Conservation (phyloP, 2,329 filamentous ascomycete species). For the Calonectria pteridis region DNA sequence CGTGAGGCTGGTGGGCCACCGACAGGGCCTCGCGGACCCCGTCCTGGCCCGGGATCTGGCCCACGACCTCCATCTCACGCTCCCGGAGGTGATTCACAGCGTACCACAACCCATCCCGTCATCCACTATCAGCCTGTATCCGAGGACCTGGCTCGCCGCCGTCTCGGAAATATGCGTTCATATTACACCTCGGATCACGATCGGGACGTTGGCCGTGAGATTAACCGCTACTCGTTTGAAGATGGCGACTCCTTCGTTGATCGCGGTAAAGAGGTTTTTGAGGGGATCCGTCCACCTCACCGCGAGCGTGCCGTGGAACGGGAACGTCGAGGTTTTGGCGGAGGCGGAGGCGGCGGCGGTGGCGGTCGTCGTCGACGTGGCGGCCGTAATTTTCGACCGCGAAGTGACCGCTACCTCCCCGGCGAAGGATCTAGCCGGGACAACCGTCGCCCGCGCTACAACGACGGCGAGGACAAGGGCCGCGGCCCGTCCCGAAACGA, state of each 20-base stretch:
- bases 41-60: constrained; percentile 48
- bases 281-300: constrained; percentile 72
- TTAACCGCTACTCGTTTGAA: constrained; percentile 81
- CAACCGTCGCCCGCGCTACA: constrained; percentile 38
- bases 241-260: constrained; percentile 76
- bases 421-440: constrained; percentile 37
- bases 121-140: constrained; percentile 70
- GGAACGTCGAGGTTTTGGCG: constrained; percentile 52
- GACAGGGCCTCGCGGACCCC: constrained; percentile 55
- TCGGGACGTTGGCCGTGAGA: constrained; percentile 60
- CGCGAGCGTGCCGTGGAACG: constrained; percentile 56
- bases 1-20: constrained; percentile 41
- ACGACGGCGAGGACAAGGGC: constrained; percentile 26
- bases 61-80: constrained; percentile 37
- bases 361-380: constrained; percentile 46
- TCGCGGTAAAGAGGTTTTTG: constrained; percentile 77
- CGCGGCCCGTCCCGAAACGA: constrained; percentile 26
- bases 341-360: constrained; percentile 39
- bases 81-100: constrained; percentile 40
- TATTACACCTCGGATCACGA: constrained; percentile 59
- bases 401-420: constrained; percentile 52
- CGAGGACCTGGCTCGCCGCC: constrained; percentile 71
- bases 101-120: constrained; percentile 57
- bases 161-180: constrained; percentile 69
- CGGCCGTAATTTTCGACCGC: constrained; percentile 39